Evolutionary conservation across 2,329 filamentous ascomycete genomes (phyloP), one percentile per base, ranked within the genome.

Genomic region (Atkinsonella texensis): DNA sequence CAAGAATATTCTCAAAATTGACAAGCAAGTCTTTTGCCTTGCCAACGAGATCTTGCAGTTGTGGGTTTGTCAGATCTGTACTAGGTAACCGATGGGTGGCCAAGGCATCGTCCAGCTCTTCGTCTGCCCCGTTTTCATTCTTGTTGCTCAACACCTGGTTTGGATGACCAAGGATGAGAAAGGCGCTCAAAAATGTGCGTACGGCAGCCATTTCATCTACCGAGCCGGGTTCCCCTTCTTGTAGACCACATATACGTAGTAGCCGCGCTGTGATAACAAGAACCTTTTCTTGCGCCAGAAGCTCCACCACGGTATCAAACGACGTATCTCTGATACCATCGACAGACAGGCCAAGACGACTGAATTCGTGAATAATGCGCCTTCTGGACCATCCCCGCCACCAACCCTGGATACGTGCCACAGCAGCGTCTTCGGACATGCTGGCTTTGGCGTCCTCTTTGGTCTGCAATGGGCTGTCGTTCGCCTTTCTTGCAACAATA

Each of bases 11-110:
- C 68, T 91, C 87, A 60, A 91, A 90, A n/a, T 77, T 81, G 50
- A 87, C 83, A 31, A 91, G 73, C 33, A 91, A 70, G 63, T 91
- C 87, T 56, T 84, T 80, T 28, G 87, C 86, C 65, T 90, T 90
- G 51, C 77, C 78, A 33, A 91, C 84, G 52, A 93, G 74, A 60
- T 88, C 85, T 69, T 84, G 79, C 56, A 80, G 68, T 57, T 81
- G 77, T 12, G 79, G 78, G 65, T 83, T 80, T 66, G 75, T 75
- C 46, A 81, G 70, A 60, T 81, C 76, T 2, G 64, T 56, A 3
- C 61, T 62, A 6, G 66, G 68, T 6, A 70, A 52, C n/a, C 64
- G 60, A 46, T 68, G 66, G 9, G 60, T 56, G 12, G 55, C 53
- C 20, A 64, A 50, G 3, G 50, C 44, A 46, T 58, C 58, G 55